Percentiles rank a stretch among this genome's conserved stretches.
phyloP scores from a whole-genome alignment of 306 rosid genomes.

The Glycine tomentella region DNA sequence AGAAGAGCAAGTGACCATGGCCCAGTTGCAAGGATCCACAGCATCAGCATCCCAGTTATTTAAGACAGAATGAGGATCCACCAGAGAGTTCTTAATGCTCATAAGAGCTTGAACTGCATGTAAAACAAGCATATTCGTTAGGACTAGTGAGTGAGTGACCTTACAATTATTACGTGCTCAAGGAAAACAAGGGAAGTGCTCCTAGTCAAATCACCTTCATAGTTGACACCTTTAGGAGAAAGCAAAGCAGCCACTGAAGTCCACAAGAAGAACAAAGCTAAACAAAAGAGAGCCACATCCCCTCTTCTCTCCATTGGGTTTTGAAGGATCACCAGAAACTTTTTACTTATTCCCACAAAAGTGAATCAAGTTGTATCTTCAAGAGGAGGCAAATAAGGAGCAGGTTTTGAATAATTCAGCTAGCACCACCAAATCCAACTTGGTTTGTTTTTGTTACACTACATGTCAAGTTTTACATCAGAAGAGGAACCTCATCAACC shows the following conservation, averaged over 20 bases:
- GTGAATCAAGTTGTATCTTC: conserved; percentile 39
- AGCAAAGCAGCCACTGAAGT: conserved; percentile 62
- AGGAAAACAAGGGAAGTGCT: conserved; percentile 30
- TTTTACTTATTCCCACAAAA: conserved; percentile 11
- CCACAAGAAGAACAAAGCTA: conserved; percentile 60
- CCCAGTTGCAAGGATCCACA: conserved; percentile 98
- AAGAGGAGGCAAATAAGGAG: conserved; percentile 44
- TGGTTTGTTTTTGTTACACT: conserved; percentile 44
- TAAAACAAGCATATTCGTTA: conserved; percentile 2
- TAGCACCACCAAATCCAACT: conserved; percentile 54
- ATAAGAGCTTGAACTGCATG: conserved; percentile 80
- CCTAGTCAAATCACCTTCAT: conserved; percentile 69
- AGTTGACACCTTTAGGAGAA: conserved; percentile 85
- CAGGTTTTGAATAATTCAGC: conserved; percentile 61
- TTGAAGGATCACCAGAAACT: conserved; percentile 38
- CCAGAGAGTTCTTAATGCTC: conserved; percentile 56
- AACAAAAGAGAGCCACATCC: conserved; percentile 44
- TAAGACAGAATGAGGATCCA: conserved; percentile 72
- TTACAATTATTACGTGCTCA: conserved; percentile 4
- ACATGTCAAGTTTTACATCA: conserved; percentile 55
- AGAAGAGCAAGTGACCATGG: conserved; percentile 79
- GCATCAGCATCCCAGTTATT: conserved; percentile 78
- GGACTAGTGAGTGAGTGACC: background rate
- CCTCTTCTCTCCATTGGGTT: conserved; percentile 61
- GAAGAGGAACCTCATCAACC: conserved; percentile 28